Conservation (phyloP, 768 basidiomycete genomes). For the Gautieria morchelliformis region DNA sequence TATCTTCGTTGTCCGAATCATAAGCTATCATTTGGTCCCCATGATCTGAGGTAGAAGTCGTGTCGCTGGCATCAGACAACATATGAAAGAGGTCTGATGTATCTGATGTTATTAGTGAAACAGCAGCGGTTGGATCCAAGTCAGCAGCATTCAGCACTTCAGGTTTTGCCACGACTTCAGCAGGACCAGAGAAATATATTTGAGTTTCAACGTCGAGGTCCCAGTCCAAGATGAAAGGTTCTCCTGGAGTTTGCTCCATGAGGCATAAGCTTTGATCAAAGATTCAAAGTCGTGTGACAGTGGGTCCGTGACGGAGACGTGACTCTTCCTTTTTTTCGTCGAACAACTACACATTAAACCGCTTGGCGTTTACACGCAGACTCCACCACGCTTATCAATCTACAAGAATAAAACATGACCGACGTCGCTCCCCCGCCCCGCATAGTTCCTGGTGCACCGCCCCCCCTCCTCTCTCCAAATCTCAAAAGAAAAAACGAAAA, state of each 20-base stretch:
- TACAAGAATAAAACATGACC: neutral
- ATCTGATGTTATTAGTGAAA: too few relatives aligned
- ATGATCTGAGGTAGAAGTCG: too few relatives aligned
- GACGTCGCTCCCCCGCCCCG: slow-evolving; percentile 20
- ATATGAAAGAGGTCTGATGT: too few relatives aligned
- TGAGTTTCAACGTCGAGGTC: neutral
- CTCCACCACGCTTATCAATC: neutral
- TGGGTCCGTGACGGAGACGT: neutral
- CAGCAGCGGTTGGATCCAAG: too few relatives aligned
- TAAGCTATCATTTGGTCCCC: too few relatives aligned
- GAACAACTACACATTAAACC: neutral
- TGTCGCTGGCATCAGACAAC: too few relatives aligned
- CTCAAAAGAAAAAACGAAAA: slow-evolving; percentile 62
- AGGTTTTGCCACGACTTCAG: neutral
- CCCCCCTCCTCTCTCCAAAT: slow-evolving; percentile 51
- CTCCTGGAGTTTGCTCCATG: neutral
- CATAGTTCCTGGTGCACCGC: slow-evolving; percentile 70
- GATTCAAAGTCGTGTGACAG: neutral
- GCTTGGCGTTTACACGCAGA: neutral
- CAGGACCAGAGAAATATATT: neutral
- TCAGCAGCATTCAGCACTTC: too few relatives aligned
- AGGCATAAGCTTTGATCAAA: too few relatives aligned
- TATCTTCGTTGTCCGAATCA: neutral
- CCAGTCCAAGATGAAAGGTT: neutral
- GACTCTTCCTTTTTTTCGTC: neutral